These are phyloP conservation scores for Stipa capillata DNA, from an alignment of 176 grass and related monocot genomes.

Conservation along the genomic window DNA sequence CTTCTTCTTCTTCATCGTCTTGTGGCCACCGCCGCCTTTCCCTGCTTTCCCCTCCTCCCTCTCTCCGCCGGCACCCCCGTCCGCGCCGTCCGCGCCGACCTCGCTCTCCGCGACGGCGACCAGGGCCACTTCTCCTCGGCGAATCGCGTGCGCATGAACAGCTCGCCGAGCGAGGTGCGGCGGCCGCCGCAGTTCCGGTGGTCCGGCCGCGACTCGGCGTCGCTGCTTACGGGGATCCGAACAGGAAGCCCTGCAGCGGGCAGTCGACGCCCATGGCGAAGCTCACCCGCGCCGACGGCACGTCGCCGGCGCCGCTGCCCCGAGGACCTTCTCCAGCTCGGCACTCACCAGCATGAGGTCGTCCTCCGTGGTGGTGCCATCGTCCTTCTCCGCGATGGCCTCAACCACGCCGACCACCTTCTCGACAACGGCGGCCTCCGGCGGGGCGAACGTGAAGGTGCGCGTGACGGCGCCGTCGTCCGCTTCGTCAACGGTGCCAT, in stretches of 20 bases:
- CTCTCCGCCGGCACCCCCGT: constrained; percentile 19
- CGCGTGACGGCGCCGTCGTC: constrained; percentile 19
- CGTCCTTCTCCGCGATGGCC: constrained; percentile 75
- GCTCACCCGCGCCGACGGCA: constrained; percentile 72
- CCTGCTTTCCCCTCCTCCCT: constrained; percentile 11
- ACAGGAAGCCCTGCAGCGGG: constrained; percentile 85
- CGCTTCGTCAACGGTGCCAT: neutral
- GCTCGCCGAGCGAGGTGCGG: constrained; percentile 87
- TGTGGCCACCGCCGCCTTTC: constrained; percentile 11
- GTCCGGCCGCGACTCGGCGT: constrained; percentile 24
- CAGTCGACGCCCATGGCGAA: constrained; percentile 47
- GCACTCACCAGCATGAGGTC: constrained; percentile 79
- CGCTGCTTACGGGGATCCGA: constrained; percentile 75
- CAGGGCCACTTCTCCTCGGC: constrained; percentile 43
- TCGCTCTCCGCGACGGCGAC: constrained; percentile 28
- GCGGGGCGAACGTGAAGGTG: constrained; percentile 26
- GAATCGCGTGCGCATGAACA: constrained; percentile 87
- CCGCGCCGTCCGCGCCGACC: no score
- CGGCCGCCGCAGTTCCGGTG: constrained; percentile 23
- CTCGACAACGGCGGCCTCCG: neutral
- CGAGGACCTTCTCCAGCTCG: constrained; percentile 88
- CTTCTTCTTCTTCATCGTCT: constrained; percentile 41
- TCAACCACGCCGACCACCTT: constrained; percentile 36
- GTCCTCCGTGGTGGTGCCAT: constrained; percentile 62
- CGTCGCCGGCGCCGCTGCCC: constrained; percentile 18